These are phyloP conservation scores for Leccinum boreale DNA, from an alignment of 768 basidiomycete species.

Conservation along the genomic window DNA sequence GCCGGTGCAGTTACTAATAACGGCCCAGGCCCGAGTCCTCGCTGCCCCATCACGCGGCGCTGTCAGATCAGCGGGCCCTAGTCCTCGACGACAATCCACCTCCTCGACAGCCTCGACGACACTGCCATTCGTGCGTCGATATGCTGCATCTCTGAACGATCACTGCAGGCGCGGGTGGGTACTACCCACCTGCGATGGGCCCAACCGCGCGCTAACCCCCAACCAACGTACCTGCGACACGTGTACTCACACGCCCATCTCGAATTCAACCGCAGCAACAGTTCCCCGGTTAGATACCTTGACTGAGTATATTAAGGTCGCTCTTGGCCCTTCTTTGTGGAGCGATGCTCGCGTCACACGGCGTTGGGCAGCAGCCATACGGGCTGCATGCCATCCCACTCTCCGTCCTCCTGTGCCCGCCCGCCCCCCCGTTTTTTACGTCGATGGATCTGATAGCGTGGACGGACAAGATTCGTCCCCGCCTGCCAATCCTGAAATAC, in stretches of 20 bases:
- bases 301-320: slow-evolving; percentile 3
- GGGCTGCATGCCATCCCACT: background rate
- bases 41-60: slow-evolving; percentile 25
- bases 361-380: slow-evolving; percentile 3
- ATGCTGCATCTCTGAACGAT: background rate
- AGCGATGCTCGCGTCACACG: slow-evolving; percentile 7
- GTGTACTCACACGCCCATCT: slow-evolving; percentile 34
- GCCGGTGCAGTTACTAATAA: slow-evolving; percentile 27
- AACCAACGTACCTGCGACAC: slow-evolving; percentile 24
- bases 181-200: background rate
- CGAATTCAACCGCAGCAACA: slow-evolving; percentile 25
- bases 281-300: slow-evolving; percentile 16
- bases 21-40: slow-evolving; percentile 6
- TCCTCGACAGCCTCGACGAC: background rate
- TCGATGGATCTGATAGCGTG: slow-evolving; percentile 4
- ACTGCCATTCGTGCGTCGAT: background rate
- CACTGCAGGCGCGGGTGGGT: background rate
- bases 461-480: slow-evolving; percentile 6
- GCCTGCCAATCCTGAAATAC: slow-evolving; percentile 14
- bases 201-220: slow-evolving; percentile 29
- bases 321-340: slow-evolving; percentile 13
- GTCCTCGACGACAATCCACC: slow-evolving; percentile 8
- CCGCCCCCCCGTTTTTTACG: slow-evolving; percentile 15
- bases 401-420: slow-evolving; percentile 1
- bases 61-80: slow-evolving; percentile 10